phyloP scores from a whole-genome alignment of 2,329 filamentous ascomycete genomes.

The Colletotrichum lentis region DNA sequence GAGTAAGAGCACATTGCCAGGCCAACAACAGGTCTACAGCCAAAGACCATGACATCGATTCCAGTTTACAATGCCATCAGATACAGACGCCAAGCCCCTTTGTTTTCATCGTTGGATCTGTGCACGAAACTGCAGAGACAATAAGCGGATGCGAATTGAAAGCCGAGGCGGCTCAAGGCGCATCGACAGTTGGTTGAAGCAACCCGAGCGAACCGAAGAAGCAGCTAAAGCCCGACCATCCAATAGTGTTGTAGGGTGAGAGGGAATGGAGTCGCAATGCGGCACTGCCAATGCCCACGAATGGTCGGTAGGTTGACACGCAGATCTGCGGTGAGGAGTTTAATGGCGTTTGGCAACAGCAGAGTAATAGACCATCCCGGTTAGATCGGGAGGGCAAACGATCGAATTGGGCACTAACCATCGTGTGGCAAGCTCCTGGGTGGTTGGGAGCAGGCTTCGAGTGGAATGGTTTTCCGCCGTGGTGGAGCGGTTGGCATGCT shows the following conservation, averaged over 20 bases:
- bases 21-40: conserved; percentile 4
- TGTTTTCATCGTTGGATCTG: not conserved
- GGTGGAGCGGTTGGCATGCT: conserved; percentile 20
- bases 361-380: conserved; percentile 15
- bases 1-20: not conserved
- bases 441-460: conserved; percentile 27
- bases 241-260: not conserved
- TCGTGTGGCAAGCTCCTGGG: conserved; percentile 26
- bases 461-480: conserved; percentile 27
- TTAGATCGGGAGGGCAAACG: conserved; percentile 12
- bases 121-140: not conserved
- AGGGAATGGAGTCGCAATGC: conserved; percentile 12
- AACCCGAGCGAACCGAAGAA: not conserved
- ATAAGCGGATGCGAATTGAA: not conserved
- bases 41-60: too few relatives aligned
- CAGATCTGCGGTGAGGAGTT: conserved; percentile 32
- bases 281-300: too few relatives aligned
- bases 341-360: conserved; percentile 3
- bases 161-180: not conserved
- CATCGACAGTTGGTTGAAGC: not conserved
- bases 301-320: conserved; percentile 26
- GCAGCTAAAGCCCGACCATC: not conserved
- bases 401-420: conserved; percentile 13
- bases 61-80: not conserved
- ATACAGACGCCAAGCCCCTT: not conserved